Evolutionary conservation across 345 rosid genomes (phyloP).

Genomic region (Aegle marmelos): DNA sequence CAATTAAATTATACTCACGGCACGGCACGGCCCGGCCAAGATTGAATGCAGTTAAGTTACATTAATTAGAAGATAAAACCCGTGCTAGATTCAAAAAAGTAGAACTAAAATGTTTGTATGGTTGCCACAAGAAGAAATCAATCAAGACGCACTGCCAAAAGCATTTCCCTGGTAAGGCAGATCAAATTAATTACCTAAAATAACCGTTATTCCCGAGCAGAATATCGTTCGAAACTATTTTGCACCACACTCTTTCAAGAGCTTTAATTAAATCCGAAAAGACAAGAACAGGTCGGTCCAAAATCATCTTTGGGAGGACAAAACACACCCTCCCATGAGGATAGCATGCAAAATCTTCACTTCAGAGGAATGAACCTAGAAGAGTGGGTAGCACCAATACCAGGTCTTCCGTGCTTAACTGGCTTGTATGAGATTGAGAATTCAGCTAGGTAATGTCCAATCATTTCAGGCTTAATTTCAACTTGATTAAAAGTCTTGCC

Average conservation of each 20-base stretch:
- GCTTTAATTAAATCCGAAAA: neutral
- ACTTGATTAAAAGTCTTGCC: constrained; percentile 71
- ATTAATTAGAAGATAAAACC: no score
- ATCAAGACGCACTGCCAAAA: neutral
- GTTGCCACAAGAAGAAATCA: neutral
- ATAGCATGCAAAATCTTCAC: constrained; percentile 25
- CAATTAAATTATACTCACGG: no score
- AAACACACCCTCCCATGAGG: neutral
- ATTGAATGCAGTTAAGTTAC: neutral
- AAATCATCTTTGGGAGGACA: neutral
- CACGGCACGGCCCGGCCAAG: neutral
- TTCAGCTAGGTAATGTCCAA: constrained; percentile 58
- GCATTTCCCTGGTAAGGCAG: neutral
- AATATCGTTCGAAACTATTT: neutral
- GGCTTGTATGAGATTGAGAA: constrained; percentile 59
- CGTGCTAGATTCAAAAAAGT: neutral
- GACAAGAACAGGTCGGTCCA: neutral
- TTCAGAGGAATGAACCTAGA: constrained; percentile 81
- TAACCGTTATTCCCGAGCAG: neutral
- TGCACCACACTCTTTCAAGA: neutral
- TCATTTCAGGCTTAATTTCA: constrained; percentile 75
- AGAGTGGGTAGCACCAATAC: constrained; percentile 69
- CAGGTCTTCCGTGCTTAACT: constrained; percentile 65
- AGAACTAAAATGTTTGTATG: neutral
- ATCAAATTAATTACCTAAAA: neutral